Evolutionary conservation across 176 grass and related monocot genomes (phyloP), one percentile per base, ranked within the genome.

Genomic region (Secale cereale): DNA sequence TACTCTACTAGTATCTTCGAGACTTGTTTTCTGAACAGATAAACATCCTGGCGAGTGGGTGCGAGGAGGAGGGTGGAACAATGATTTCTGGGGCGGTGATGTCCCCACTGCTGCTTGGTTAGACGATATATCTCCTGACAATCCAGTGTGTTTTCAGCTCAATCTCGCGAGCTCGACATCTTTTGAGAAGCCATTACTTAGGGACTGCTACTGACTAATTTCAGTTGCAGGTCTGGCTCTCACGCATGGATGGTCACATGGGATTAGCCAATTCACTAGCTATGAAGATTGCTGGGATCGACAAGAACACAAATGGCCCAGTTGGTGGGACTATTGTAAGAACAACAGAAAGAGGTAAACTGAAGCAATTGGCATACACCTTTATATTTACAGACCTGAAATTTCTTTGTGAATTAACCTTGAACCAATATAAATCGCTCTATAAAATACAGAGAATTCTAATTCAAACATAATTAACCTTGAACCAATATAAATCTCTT

Each of bases 231-330:
- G 88, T 96, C 15, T 99, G 91, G 93, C 84, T 99, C 69, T 89
- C 86, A 27, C 90, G 90, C 59, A 99, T 91, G 93, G 93, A 99
- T 88, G 87, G 93, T 20, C 93, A 99, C 83, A 92, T 92, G 91
- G 93, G 91, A 79, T 19, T 99, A 69, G 91, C 90, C 48, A 99
- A 99, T 89, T 96, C 93, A 29, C 73, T 96, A 40, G 93, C 97
- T 29, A 83, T 99, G 75, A 92, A 88, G 70, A 88, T 91, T 67
- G 83, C 93, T 87, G 89, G 91, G 76, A 89, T 99, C 79, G 80
- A 77, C 62, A 94, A 71, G 59, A 85, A 59, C 62, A 85, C 91
- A 76, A 45, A 65, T 29, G 65, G 96, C 77, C 93, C 93, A 87
- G 64, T 91, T 86, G 93, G 97, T 79, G 97, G 97, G 81, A 89